phyloP scores from a whole-genome alignment of 2,329 filamentous ascomycete genomes.

The Raffaelea deltoideospora region DNA sequence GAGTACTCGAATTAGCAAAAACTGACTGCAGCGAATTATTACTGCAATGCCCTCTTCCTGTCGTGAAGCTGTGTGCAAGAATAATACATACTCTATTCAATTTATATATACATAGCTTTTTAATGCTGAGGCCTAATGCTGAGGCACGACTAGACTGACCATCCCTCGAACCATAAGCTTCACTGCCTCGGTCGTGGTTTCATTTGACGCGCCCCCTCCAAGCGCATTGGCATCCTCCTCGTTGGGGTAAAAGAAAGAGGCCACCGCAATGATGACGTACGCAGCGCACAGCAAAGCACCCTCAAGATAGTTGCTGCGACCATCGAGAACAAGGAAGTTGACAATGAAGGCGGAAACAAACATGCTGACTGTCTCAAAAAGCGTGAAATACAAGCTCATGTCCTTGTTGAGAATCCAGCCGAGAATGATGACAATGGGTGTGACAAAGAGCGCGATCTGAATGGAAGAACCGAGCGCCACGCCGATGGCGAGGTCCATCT shows the following conservation, averaged over 20 bases:
- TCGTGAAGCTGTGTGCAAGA: no score
- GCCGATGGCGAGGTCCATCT: conserved; percentile 46
- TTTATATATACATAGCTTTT: no score
- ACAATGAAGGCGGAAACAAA: conserved; percentile 58
- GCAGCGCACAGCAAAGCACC: conserved; percentile 15
- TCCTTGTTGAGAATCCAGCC: conserved; percentile 41
- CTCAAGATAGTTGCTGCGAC: conserved; percentile 50
- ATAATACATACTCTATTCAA: no score
- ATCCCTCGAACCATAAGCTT: conserved; percentile 1
- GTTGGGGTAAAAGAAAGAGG: conserved; percentile 13
- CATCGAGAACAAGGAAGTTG: conserved; percentile 61
- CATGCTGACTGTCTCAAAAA: conserved; percentile 60
- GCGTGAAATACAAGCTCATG: conserved; percentile 55
- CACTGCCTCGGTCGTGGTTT: not conserved
- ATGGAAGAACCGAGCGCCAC: conserved; percentile 46
- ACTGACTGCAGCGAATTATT: no score
- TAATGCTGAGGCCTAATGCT: no score
- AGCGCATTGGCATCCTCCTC: conserved; percentile 10
- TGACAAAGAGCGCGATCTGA: conserved; percentile 46
- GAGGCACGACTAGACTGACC: no score
- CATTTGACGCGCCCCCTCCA: conserved; percentile 7
- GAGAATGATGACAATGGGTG: conserved; percentile 42
- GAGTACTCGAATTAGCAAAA: no score
- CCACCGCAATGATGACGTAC: conserved; percentile 16
- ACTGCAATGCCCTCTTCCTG: no score